Conservation (phyloP, 441 rosid genomes). For the Adansonia rubrostipa region DNA sequence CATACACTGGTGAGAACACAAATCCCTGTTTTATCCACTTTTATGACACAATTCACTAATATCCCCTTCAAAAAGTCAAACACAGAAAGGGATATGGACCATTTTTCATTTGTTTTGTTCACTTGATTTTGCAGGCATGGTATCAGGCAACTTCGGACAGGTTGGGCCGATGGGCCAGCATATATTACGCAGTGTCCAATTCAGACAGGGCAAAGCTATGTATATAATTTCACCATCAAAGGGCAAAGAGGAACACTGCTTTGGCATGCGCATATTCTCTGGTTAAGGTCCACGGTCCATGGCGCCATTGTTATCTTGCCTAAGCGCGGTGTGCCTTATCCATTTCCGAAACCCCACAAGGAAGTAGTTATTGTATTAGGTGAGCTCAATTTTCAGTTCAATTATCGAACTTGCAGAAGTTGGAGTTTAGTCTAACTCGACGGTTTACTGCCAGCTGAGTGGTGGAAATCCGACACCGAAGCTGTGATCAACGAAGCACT, state of each 20-base stretch:
- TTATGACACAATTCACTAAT: not conserved
- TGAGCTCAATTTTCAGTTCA: slow-evolving; percentile 23
- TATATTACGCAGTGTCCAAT: slow-evolving; percentile 90
- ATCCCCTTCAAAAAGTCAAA: too few species aligned
- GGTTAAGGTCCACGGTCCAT: slow-evolving; percentile 85
- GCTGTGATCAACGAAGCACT: slow-evolving; percentile 66
- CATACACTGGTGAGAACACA: slow-evolving; percentile 66
- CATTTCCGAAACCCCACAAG: slow-evolving; percentile 73
- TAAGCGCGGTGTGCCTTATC: slow-evolving; percentile 82
- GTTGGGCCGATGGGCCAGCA: slow-evolving; percentile 99
- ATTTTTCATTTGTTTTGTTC: not conserved
- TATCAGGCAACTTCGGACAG: slow-evolving; percentile 70
- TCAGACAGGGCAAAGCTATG: slow-evolving; percentile 68
- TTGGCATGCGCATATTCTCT: slow-evolving; percentile 92
- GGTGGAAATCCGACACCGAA: slow-evolving; percentile 98
- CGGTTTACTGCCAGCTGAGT: slow-evolving; percentile 49
- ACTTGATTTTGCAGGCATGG: slow-evolving; percentile 65
- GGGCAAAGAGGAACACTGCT: slow-evolving; percentile 90
- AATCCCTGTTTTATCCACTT: not conserved
- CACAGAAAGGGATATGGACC: not conserved
- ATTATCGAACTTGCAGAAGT: not conserved
- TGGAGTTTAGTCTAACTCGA: not conserved
- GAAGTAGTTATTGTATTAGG: slow-evolving; percentile 72
- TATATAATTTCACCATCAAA: slow-evolving; percentile 80
- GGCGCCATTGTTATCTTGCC: slow-evolving; percentile 84